Percentiles rank a stretch among this genome's conserved stretches.
phyloP scores from a whole-genome alignment of 371 early-diverging fungal genomes.

The Nematocida sp. region DNA sequence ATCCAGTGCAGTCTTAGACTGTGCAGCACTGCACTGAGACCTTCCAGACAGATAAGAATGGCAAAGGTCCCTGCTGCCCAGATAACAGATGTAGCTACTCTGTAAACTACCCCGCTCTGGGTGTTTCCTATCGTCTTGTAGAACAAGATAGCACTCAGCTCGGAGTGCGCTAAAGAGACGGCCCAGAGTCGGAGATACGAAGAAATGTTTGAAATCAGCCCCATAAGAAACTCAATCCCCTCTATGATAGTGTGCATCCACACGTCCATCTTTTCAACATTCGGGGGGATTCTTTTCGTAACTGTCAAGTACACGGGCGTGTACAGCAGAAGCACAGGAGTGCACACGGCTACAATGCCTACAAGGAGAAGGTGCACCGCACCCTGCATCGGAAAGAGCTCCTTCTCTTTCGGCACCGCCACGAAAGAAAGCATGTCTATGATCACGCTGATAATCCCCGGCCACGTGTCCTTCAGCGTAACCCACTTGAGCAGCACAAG shows the following conservation, averaged over 20 bases:
- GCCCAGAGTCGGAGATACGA: slow-evolving; percentile 99
- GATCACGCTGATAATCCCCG: slow-evolving; percentile 86
- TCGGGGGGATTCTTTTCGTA: slow-evolving; percentile 35
- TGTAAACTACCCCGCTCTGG: slow-evolving; percentile 59
- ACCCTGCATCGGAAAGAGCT: slow-evolving; percentile 66
- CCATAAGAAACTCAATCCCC: slow-evolving; percentile 95
- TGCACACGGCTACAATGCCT: slow-evolving; percentile 74
- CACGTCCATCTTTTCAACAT: slow-evolving; percentile 58
- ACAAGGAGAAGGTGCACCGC: slow-evolving; percentile 76
- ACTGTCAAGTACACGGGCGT: slow-evolving; percentile 69
- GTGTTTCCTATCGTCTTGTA: slow-evolving; percentile 76
- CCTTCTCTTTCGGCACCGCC: slow-evolving; percentile 77
- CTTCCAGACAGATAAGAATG: slow-evolving; percentile 90
- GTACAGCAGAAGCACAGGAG: slow-evolving; percentile 94
- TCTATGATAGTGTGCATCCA: slow-evolving; percentile 82
- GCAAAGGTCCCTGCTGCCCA: slow-evolving; percentile 69
- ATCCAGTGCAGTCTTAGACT: slow-evolving; percentile 98
- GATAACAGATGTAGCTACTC: slow-evolving; percentile 70
- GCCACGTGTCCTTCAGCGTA: slow-evolving; percentile 71
- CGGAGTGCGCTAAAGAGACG: slow-evolving; percentile 93
- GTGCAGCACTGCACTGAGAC: slow-evolving; percentile 91
- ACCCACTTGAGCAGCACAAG: slow-evolving; percentile 93
- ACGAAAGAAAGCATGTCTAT: slow-evolving; percentile 86
- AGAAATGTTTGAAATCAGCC: slow-evolving; percentile 94
- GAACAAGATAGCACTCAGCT: slow-evolving; percentile 92